These are phyloP conservation scores for Juncus inflexus DNA, from an alignment of 176 grass and related monocot genomes.

Conservation along the genomic window DNA sequence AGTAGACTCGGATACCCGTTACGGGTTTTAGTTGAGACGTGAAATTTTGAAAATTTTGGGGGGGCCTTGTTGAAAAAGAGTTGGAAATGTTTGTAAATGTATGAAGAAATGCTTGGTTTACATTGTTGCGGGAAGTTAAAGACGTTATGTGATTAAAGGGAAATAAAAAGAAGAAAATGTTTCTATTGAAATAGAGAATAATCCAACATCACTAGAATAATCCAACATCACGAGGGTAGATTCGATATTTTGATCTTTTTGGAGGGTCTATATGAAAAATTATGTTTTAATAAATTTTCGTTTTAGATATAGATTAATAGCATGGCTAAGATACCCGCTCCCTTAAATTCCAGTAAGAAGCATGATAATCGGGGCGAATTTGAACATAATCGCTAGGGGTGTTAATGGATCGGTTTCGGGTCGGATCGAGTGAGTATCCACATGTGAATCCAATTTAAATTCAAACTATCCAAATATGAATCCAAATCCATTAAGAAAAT, in stretches of 20 bases:
- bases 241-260: too few relatives aligned
- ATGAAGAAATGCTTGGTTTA: too few relatives aligned
- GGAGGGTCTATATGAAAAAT: not conserved
- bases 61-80: not conserved
- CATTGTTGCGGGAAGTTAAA: too few relatives aligned
- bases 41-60: not conserved
- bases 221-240: too few relatives aligned
- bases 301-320: constrained; percentile 95
- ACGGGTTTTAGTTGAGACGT: constrained; percentile 84
- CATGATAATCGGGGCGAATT: constrained; percentile 88
- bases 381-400: constrained; percentile 81
- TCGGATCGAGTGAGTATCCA: constrained; percentile 50
- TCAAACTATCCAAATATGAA: too few relatives aligned
- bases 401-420: constrained; percentile 72
- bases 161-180: too few relatives aligned
- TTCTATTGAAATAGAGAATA: too few relatives aligned
- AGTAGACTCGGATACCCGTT: constrained; percentile 65
- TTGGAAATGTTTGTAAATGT: too few relatives aligned
- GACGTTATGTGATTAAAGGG: too few relatives aligned
- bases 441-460: too few relatives aligned
- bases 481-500: too few relatives aligned
- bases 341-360: constrained; percentile 89
- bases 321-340: constrained; percentile 94
- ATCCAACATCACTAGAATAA: too few relatives aligned
- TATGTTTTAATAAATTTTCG: constrained; percentile 45